Conservation (phyloP, 768 basidiomycete species). For the Tulasnella sp. region DNA sequence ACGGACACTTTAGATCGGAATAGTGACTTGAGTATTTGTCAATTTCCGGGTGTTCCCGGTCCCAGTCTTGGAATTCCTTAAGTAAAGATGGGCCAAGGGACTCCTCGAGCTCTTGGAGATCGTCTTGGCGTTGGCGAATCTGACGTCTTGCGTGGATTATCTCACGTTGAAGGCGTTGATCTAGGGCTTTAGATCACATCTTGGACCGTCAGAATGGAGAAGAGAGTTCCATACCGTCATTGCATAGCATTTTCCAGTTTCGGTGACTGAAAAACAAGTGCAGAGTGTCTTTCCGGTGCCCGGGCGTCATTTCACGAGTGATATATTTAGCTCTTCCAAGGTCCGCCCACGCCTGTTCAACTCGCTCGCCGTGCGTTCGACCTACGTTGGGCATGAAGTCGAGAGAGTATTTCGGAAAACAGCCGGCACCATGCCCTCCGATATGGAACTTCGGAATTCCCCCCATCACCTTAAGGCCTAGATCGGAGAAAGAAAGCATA, state of each 20-base stretch:
- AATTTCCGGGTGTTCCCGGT: not conserved
- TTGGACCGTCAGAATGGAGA: not conserved
- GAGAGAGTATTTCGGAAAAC: conserved; percentile 4
- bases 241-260: not conserved
- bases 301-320: conserved; percentile 1
- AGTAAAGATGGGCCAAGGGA: not conserved
- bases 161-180: not conserved
- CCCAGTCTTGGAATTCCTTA: not conserved
- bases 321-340: not conserved
- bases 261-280: not conserved
- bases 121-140: not conserved
- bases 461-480: not conserved
- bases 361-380: not conserved
- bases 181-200: not conserved
- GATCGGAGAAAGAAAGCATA: not conserved
- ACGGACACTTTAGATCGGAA: not conserved
- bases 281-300: not conserved
- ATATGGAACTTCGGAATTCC: not conserved
- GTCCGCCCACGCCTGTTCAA: conserved; percentile 12
- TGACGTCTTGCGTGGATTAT: not conserved
- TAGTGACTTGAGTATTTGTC: not conserved
- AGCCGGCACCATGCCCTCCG: not conserved
- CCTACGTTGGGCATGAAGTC: conserved; percentile 7
- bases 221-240: not conserved
- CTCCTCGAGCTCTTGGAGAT: not conserved